Evolutionary conservation across 2,329 filamentous ascomycete species (phyloP).

Genomic region (Microdochium paspali): DNA sequence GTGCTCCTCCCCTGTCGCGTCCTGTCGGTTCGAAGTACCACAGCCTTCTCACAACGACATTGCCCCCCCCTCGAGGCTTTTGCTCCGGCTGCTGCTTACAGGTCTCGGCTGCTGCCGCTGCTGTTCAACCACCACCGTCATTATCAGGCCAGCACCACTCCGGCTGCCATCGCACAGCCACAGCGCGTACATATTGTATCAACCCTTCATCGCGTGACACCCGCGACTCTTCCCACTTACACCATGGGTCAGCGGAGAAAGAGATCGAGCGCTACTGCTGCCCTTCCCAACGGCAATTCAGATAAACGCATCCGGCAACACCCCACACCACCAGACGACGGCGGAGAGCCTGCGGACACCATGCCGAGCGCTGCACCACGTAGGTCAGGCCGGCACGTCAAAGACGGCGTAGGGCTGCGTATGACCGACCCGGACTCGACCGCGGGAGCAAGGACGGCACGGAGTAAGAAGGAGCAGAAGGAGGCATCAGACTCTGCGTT

Average conservation of each 20-base stretch:
- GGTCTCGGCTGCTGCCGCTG: too few relatives aligned
- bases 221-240: not conserved
- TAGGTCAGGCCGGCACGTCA: not conserved
- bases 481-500: too few relatives aligned
- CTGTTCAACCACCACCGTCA: too few relatives aligned
- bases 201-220: not conserved
- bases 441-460: not conserved
- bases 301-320: not conserved
- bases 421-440: not conserved
- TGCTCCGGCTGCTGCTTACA: not conserved
- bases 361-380: not conserved
- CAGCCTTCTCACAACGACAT: not conserved
- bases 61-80: not conserved
- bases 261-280: not conserved
- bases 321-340: not conserved
- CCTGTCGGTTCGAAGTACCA: not conserved
- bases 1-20: not conserved
- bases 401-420: not conserved
- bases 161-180: too few relatives aligned
- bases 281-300: too few relatives aligned
- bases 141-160: too few relatives aligned
- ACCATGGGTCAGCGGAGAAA: not conserved
- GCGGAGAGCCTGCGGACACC: not conserved
- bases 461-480: not conserved
- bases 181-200: too few relatives aligned